Conservation (phyloP, 2,329 filamentous ascomycete species). For the Talaromyces funiculosus region DNA sequence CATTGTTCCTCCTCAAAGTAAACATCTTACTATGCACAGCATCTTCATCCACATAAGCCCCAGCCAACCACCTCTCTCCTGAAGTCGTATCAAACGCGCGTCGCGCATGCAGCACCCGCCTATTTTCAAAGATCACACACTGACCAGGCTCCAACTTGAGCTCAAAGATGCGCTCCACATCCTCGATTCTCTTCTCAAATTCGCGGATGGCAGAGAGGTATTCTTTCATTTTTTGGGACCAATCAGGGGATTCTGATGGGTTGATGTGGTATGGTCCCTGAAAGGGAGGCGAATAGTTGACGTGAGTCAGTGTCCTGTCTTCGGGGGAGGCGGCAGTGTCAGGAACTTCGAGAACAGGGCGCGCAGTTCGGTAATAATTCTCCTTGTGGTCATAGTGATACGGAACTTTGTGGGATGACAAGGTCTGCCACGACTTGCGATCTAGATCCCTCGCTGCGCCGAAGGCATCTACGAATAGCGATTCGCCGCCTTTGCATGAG, state of each 20-base stretch:
- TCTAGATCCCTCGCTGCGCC: conserved; percentile 46
- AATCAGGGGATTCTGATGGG: background rate
- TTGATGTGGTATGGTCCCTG: conserved; percentile 51
- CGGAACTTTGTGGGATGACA: conserved; percentile 45
- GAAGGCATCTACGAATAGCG: conserved; percentile 75
- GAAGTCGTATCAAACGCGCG: conserved; percentile 61
- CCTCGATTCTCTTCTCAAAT: conserved; percentile 58
- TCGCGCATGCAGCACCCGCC: conserved; percentile 77
- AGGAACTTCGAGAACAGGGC: conserved; percentile 49
- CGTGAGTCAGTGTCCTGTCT: conserved; percentile 21
- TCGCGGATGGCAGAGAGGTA: conserved; percentile 45
- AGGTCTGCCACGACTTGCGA: conserved; percentile 20
- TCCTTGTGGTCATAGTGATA: conserved; percentile 66
- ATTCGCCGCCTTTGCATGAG: conserved; percentile 71
- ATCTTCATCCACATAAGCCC: conserved; percentile 72
- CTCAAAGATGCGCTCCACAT: conserved; percentile 57
- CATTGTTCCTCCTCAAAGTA: conserved; percentile 8
- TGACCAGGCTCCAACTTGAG: conserved; percentile 72
- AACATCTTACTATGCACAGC: conserved; percentile 38
- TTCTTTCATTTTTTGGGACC: conserved; percentile 21
- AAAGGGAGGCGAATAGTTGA: conserved; percentile 77
- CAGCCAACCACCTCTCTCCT: conserved; percentile 75
- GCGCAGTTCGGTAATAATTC: conserved; percentile 56
- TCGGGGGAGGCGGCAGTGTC: background rate
- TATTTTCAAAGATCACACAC: conserved; percentile 90